phyloP scores from a whole-genome alignment of 139 green algal genomes.

The Edaphochlamys debaryana region DNA sequence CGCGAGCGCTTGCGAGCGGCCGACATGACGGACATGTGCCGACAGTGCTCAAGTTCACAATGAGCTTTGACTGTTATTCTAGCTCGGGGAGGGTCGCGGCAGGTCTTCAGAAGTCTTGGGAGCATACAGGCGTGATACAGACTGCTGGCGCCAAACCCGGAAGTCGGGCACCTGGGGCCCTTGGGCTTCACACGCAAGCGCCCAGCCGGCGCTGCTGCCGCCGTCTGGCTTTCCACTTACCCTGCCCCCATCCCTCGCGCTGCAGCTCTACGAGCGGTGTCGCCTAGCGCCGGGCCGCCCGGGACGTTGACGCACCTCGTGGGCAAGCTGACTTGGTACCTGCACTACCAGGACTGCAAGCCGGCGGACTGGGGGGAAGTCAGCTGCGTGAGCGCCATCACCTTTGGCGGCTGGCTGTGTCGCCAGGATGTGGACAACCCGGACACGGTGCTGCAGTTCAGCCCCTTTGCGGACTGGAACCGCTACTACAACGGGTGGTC shows the following conservation, averaged over 20 bases:
- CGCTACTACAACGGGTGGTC: not conserved
- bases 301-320: not conserved
- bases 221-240: not conserved
- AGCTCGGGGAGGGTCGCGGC: too few species aligned
- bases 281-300: conserved; percentile 6
- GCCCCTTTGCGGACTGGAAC: too few species aligned
- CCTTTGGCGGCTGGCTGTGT: conserved; percentile 33
- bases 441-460: not conserved
- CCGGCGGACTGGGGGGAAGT: not conserved
- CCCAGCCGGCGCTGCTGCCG: not conserved
- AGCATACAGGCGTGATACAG: too few species aligned
- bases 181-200: not conserved
- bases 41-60: too few species aligned
- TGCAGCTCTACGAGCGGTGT: conserved; percentile 4
- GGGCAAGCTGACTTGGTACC: conserved; percentile 6
- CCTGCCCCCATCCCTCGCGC: too few species aligned
- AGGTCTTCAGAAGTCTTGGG: too few species aligned
- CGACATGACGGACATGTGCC: too few species aligned
- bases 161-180: too few species aligned
- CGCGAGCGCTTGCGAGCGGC: too few species aligned
- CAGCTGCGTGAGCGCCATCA: conserved; percentile 18
- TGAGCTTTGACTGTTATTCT: too few species aligned
- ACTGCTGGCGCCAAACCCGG: too few species aligned
- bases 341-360: conserved; percentile 22
- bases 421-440: not conserved